Evolutionary conservation across 352 stramenopile species (phyloP).

Genomic region (Globisporangium parvum): DNA sequence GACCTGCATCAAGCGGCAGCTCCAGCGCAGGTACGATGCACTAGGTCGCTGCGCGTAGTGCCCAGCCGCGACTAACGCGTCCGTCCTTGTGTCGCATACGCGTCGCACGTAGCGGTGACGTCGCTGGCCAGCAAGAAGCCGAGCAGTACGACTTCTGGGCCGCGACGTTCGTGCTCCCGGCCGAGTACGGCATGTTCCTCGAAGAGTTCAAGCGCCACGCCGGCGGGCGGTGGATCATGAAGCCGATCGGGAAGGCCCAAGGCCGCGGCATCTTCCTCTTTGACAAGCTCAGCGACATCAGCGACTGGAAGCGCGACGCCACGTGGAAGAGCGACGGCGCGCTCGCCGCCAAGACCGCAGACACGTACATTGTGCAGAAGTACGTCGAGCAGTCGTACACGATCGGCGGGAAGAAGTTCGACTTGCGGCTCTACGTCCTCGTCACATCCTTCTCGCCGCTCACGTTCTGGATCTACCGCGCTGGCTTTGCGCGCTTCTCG

Average conservation of each 20-base stretch:
- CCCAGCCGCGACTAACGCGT: too few species aligned
- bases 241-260: slow-evolving; percentile 83
- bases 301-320: slow-evolving; percentile 80
- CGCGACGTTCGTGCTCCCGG: slow-evolving; percentile 81
- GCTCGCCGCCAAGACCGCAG: slow-evolving; percentile 35
- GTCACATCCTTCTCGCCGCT: slow-evolving; percentile 85
- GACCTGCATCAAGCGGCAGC: slow-evolving; percentile 78
- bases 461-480: slow-evolving; percentile 76
- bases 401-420: slow-evolving; percentile 90
- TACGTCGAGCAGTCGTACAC: slow-evolving; percentile 79
- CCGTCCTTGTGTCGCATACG: too few species aligned
- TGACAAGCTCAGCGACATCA: slow-evolving; percentile 83
- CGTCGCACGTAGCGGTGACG: slow-evolving; percentile 12
- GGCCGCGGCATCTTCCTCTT: slow-evolving; percentile 86
- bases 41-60: too few species aligned
- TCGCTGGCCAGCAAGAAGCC: slow-evolving; percentile 25
- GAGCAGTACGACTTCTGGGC: slow-evolving; percentile 59
- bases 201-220: slow-evolving; percentile 61
- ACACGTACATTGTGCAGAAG: slow-evolving; percentile 62
- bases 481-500: slow-evolving; percentile 86
- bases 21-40: slow-evolving; percentile 46
- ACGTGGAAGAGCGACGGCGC: slow-evolving; percentile 36
- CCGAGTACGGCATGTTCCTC: slow-evolving; percentile 82
- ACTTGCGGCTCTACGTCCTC: slow-evolving; percentile 88
- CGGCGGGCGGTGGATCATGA: slow-evolving; percentile 91